Conservation (phyloP, 306 rosid genomes). For the Pyrus communis region DNA sequence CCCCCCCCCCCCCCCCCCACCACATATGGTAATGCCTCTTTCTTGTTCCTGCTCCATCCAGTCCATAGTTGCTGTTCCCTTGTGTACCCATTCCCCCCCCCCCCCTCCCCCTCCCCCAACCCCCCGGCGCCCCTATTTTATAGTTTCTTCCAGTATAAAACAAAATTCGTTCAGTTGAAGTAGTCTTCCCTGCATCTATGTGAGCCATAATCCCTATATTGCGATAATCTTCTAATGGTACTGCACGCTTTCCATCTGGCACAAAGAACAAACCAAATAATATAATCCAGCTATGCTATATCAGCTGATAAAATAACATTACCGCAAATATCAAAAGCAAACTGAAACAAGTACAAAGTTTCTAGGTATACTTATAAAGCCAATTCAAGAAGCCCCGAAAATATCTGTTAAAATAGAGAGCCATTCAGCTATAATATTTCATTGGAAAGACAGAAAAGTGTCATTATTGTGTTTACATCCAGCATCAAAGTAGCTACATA, state of each 20-base stretch:
- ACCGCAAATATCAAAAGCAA: neutral
- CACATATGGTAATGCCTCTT: too few relatives aligned
- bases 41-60: too few relatives aligned
- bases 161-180: slow-evolving; percentile 79
- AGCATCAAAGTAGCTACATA: neutral
- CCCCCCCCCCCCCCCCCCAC: too few relatives aligned
- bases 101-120: too few relatives aligned
- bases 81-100: too few relatives aligned
- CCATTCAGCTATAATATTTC: neutral
- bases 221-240: slow-evolving; percentile 75
- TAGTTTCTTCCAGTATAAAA: slow-evolving; percentile 90
- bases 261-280: slow-evolving; percentile 8
- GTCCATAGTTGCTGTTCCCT: too few relatives aligned
- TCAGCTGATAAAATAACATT: slow-evolving; percentile 6
- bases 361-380: neutral
- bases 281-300: neutral
- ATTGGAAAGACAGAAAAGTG: neutral
- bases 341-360: neutral
- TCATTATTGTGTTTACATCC: neutral
- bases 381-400: neutral
- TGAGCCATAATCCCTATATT: slow-evolving; percentile 98
- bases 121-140: slow-evolving; percentile 57
- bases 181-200: slow-evolving; percentile 94
- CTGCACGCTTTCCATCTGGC: slow-evolving; percentile 45
- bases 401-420: neutral